These are phyloP conservation scores for Mucor irregularis DNA, from an alignment of 371 early-diverging fungal genomes.

Conservation along the genomic window DNA sequence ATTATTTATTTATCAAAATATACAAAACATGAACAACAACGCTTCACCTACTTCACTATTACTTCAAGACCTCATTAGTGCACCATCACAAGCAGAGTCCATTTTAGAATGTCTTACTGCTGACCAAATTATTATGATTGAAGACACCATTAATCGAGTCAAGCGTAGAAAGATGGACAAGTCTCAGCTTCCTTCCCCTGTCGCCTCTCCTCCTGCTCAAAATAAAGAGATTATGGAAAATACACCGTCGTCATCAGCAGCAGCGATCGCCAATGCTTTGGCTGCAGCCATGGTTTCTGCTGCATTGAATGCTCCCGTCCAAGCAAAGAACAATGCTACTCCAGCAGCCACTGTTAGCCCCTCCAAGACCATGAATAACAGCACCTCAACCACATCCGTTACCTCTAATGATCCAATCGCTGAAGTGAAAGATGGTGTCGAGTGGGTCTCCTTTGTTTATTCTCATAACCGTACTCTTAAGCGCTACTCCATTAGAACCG, in stretches of 20 bases:
- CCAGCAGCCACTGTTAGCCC: constrained; percentile 8
- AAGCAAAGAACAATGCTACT: neutral
- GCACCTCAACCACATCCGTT: neutral
- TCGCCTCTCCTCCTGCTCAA: constrained; percentile 8
- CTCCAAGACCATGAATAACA: constrained; percentile 10
- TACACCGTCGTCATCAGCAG: constrained; percentile 17
- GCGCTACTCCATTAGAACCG: constrained; percentile 78
- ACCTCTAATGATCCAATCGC: constrained; percentile 43
- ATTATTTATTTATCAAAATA: constrained; percentile 2
- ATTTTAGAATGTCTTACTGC: constrained; percentile 35
- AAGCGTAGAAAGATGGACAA: constrained; percentile 44
- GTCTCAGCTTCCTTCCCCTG: constrained; percentile 19
- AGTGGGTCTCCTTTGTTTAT: constrained; percentile 74
- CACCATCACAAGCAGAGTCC: constrained; percentile 41
- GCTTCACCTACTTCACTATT: constrained; percentile 19
- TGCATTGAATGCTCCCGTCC: constrained; percentile 12
- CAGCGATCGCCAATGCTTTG: constrained; percentile 34
- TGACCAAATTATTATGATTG: constrained; percentile 43
- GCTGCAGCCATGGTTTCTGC: constrained; percentile 38
- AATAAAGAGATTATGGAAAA: neutral
- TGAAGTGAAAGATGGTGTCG: constrained; percentile 60
- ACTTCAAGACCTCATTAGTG: constrained; percentile 36
- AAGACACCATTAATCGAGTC: constrained; percentile 37
- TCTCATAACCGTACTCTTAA: constrained; percentile 62
- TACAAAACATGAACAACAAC: constrained; percentile 2